Base-by-base conservation (phyloP, 2,329 filamentous ascomycete species). In the Tolypocladium inflatum region DNA sequence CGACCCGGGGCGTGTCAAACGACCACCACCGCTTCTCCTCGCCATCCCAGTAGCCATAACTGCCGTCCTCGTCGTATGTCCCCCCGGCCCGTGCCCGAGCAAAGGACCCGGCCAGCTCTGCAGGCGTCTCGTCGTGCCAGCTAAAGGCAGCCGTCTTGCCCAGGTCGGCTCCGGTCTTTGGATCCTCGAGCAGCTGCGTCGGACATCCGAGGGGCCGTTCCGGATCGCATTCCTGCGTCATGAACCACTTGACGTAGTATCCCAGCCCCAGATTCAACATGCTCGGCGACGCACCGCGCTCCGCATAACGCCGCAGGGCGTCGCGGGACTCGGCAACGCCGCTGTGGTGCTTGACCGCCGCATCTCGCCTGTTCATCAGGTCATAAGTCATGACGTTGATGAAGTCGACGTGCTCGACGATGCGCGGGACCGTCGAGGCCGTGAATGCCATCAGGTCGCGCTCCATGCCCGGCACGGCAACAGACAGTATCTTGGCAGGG, bases 311-410 rank as follows among this genome's bases (percentile, higher is more conserved):
- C 55, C 84, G 72, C 51, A 90, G 69, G 3, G 81, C 74, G 6
- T 77, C 73, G 8, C 78, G 69, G 0, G 85, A 85, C 11, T 74
- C 78, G 17, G 73, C 66, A 8, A 89, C 75, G n/a, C 83, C 83
- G 50, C 80, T 85, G 67, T 89, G 86, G 69, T 90, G 87, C 39
- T 74, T 78, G 3, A 87, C 88, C 11, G 75, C 67, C 50, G 71
- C 83, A 71, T 89, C 83, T 39, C 88, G 83, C 39, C 87, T 81
- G 73, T 89, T 88, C 77, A 87, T 84, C 57, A 88, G 71, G 64
- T 90, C 87, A 68, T 89, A 90, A 1, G 81, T 79, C 87, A 89
- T 81, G 65, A 80, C 74, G 63, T 90, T 90, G 67, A 90, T 76
- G 63, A 86, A 86, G 65, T 90, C 85, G 19, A 89, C 78, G 1